phyloP scores from a whole-genome alignment of 345 rosid genomes.

The Moringa oleifera region DNA sequence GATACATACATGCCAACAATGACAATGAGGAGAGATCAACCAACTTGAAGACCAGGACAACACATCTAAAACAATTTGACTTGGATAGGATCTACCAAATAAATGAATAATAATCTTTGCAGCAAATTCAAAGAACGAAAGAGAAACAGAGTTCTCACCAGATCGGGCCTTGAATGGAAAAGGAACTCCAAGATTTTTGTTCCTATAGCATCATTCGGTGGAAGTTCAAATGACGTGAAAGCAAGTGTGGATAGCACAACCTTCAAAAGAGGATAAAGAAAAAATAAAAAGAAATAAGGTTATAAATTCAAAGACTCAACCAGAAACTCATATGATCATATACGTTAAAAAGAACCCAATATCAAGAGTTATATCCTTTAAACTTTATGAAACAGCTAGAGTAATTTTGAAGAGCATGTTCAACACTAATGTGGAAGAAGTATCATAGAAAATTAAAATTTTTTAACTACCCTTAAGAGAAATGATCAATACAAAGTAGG shows the following conservation, averaged over 20 bases:
- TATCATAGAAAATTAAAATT: too few species aligned
- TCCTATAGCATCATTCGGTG: constrained; percentile 94
- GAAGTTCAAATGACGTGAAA: constrained; percentile 96
- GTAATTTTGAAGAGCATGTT: neutral
- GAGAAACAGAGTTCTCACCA: constrained; percentile 42
- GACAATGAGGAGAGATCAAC: too few species aligned
- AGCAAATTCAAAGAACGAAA: neutral
- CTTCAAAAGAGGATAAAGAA: constrained; percentile 37
- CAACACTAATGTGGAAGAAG: neutral
- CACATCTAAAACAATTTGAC: too few species aligned
- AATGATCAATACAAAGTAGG: too few species aligned
- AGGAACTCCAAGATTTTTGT: constrained; percentile 84
- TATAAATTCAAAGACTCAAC: neutral
- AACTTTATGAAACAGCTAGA: too few species aligned
- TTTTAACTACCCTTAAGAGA: too few species aligned
- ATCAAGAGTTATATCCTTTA: neutral
- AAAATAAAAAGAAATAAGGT: constrained; percentile 11
- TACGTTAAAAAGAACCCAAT: neutral
- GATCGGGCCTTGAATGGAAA: constrained; percentile 84
- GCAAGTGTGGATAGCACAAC: constrained; percentile 88
- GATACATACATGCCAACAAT: too few species aligned
- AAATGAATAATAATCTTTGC: too few species aligned
- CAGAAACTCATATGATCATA: neutral
- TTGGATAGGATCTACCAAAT: too few species aligned
- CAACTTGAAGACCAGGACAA: too few species aligned